Conservation (phyloP, 2,329 filamentous ascomycete genomes). For the Botrytis sinoallii region DNA sequence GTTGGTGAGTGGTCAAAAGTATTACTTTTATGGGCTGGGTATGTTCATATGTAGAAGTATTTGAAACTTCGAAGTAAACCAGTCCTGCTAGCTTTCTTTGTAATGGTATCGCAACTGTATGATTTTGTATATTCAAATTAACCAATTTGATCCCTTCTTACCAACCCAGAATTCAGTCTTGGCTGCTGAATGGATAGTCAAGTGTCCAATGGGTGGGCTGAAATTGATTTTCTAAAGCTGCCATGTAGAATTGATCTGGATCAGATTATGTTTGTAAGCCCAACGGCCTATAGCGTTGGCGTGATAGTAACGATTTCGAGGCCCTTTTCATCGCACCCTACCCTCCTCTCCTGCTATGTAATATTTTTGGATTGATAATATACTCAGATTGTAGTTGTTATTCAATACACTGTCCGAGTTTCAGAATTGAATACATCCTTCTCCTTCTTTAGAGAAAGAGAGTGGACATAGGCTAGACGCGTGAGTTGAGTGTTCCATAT, state of each 20-base stretch:
- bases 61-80: neutral
- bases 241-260: neutral
- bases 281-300: no score
- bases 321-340: no score
- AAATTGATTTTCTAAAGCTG: neutral
- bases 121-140: neutral
- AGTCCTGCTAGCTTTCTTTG: neutral
- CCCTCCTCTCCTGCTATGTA: no score
- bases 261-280: no score
- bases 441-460: neutral
- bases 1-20: neutral
- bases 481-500: neutral
- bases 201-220: neutral
- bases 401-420: no score
- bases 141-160: neutral
- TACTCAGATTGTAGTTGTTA: no score
- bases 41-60: neutral
- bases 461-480: rapidly evolving
- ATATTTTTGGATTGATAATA: no score
- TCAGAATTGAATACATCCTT: neutral
- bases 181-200: neutral
- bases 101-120: neutral
- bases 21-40: no score
- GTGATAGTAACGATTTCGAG: no score
- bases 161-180: neutral